Evolutionary conservation across 495 filamentous ascomycete species (phyloP).

Genomic region (Penicillium desertorum): DNA sequence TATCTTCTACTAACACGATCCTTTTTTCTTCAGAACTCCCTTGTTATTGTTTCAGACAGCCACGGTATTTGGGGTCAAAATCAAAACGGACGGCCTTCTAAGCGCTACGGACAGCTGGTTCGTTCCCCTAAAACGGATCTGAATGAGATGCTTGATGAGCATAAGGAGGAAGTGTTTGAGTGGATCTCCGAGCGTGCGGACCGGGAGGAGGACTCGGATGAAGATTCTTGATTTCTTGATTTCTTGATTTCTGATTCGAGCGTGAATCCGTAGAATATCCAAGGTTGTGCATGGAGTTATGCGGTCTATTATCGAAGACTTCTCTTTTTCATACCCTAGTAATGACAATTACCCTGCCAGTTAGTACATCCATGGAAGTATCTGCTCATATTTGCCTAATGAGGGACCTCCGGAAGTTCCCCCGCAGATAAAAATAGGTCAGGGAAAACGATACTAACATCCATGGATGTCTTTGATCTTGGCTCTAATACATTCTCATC

Average conservation of each 20-base stretch:
- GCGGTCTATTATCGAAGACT: neutral
- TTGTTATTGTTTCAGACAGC: slow-evolving; percentile 67
- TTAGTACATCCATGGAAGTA: neutral
- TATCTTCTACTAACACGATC: neutral
- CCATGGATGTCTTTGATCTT: neutral
- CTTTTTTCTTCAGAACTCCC: slow-evolving; percentile 50
- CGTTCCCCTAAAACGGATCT: slow-evolving; percentile 53
- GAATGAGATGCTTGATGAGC: slow-evolving; percentile 62
- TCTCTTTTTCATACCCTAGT: slow-evolving; percentile 4
- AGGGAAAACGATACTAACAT: neutral
- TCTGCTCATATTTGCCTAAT: neutral
- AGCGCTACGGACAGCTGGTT: slow-evolving; percentile 65
- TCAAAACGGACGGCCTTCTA: slow-evolving; percentile 63
- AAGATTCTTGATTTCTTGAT: slow-evolving; percentile 8
- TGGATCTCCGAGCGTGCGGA: slow-evolving; percentile 53
- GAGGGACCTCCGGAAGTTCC: neutral
- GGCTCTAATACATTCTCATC: neutral
- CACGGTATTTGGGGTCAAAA: slow-evolving; percentile 72
- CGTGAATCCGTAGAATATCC: neutral
- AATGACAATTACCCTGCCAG: slow-evolving; percentile 2
- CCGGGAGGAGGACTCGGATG: slow-evolving; percentile 19
- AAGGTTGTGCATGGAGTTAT: slow-evolving; percentile 8
- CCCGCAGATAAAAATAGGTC: slow-evolving; percentile 12
- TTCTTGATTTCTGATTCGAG: neutral
- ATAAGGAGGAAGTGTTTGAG: slow-evolving; percentile 55